A percentile compares a stretch with the other conserved stretches of the same genome.
phyloP scores from a whole-genome alignment of 768 basidiomycete genomes.

The Clavulina sp. region DNA sequence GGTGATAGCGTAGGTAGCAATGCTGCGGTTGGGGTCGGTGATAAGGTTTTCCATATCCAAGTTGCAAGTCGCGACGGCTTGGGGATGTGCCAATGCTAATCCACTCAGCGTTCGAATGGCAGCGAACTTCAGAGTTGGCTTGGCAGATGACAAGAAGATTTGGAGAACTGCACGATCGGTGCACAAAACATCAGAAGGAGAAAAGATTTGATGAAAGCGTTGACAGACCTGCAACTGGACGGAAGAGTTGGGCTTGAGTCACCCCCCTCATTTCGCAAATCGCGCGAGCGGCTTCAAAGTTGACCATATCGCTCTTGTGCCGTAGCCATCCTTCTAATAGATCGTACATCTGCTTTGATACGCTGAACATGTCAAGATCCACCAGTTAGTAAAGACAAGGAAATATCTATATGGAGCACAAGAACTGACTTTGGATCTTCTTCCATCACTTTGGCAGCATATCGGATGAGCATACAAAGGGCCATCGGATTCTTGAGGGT shows the following conservation, averaged over 20 bases:
- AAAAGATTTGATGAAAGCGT: not conserved
- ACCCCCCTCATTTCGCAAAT: conserved; percentile 94
- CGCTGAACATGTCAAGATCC: conserved; percentile 26
- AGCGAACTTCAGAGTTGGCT: conserved; percentile 89
- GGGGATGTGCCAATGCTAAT: conserved; percentile 72
- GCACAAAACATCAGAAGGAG: conserved; percentile 7
- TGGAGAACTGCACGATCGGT: conserved; percentile 49
- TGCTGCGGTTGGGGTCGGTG: conserved; percentile 84
- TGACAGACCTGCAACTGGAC: conserved; percentile 69
- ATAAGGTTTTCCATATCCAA: conserved; percentile 94
- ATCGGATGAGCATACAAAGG: conserved; percentile 94
- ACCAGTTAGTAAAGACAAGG: not conserved
- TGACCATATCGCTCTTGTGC: conserved; percentile 99
- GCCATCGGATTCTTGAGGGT: conserved; percentile 92
- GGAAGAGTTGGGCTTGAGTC: conserved; percentile 54
- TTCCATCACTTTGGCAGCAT: conserved; percentile 96
- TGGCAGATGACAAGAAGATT: conserved; percentile 88
- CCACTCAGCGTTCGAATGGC: conserved; percentile 88
- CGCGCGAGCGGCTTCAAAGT: conserved; percentile 91
- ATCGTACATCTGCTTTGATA: conserved; percentile 85
- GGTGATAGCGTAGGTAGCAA: conserved; percentile 97
- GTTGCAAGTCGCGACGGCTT: conserved; percentile 80
- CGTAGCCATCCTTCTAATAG: conserved; percentile 86
- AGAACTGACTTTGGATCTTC: conserved; percentile 86
- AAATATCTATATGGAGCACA: not conserved